Evolutionary conservation across 208 protist species (phyloP).

Genomic region (Wallacemonas rigidus): DNA sequence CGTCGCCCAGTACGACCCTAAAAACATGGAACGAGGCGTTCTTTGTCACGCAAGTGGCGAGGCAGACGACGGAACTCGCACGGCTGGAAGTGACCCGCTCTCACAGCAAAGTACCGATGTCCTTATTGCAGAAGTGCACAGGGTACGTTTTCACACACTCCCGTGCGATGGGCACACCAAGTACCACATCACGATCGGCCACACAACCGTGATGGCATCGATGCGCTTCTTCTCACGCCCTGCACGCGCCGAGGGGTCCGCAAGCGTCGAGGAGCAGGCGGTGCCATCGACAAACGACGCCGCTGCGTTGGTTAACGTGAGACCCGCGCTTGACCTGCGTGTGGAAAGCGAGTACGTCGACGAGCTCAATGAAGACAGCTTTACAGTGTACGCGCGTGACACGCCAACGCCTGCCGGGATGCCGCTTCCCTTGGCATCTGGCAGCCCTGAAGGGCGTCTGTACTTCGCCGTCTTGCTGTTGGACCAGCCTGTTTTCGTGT

Average conservation of each 20-base stretch:
- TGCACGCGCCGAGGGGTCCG: neutral
- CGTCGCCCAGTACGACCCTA: conserved; percentile 92
- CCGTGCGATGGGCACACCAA: conserved; percentile 61
- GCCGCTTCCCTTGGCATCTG: conserved; percentile 27
- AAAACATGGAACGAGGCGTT: conserved; percentile 88
- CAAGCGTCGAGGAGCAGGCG: no score
- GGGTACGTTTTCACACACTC: conserved; percentile 80
- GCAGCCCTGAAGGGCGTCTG: conserved; percentile 14
- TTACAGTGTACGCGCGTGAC: conserved; percentile 4
- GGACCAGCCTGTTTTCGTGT: conserved; percentile 46
- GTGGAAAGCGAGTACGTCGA: conserved; percentile 53
- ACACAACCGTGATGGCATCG: conserved; percentile 85
- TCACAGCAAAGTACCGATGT: conserved; percentile 12
- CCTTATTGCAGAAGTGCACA: conserved; percentile 64
- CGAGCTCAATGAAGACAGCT: conserved; percentile 45
- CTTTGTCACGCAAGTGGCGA: conserved; percentile 29
- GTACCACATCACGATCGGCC: conserved; percentile 87
- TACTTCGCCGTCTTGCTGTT: conserved; percentile 73
- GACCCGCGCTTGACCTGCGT: conserved; percentile 23
- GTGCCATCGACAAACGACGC: no score
- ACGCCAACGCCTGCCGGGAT: neutral
- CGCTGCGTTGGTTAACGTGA: no score
- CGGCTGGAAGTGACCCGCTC: neutral
- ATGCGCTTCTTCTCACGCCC: conserved; percentile 71
- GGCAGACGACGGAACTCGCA: neutral